Conservation (phyloP, 2,329 filamentous ascomycete species). For the Talaromyces funiculosus region DNA sequence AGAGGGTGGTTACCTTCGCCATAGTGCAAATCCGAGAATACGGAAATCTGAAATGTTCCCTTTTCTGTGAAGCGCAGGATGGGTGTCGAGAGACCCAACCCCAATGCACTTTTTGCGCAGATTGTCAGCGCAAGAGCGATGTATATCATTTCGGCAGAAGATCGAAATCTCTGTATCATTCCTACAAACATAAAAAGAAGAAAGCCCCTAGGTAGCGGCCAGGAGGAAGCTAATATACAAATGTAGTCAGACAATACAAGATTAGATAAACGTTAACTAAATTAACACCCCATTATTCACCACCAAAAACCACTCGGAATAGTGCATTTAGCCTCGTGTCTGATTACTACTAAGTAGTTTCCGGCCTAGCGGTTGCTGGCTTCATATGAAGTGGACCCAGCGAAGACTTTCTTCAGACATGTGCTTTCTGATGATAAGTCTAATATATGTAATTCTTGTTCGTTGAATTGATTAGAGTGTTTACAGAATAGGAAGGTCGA, state of each 20-base stretch:
- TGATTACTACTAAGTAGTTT: background rate
- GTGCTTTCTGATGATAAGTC: background rate
- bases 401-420: background rate
- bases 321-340: background rate
- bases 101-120: background rate
- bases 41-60: constrained; percentile 44
- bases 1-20: constrained; percentile 53
- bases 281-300: background rate
- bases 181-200: background rate
- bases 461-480: too few relatives aligned
- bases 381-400: background rate
- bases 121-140: background rate
- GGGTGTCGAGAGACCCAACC: background rate
- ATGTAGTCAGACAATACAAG: too few relatives aligned
- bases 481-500: background rate
- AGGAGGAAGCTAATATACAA: too few relatives aligned
- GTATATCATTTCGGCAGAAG: background rate
- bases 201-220: background rate
- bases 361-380: background rate
- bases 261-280: background rate
- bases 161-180: background rate
- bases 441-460: background rate
- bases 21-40: constrained; percentile 67
- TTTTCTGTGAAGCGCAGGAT: constrained; percentile 21
- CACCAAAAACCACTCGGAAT: constrained; percentile 5